These are phyloP conservation scores for Candida mesenterica DNA, from an alignment of 1,139 yeast genomes.

Conservation along the genomic window DNA sequence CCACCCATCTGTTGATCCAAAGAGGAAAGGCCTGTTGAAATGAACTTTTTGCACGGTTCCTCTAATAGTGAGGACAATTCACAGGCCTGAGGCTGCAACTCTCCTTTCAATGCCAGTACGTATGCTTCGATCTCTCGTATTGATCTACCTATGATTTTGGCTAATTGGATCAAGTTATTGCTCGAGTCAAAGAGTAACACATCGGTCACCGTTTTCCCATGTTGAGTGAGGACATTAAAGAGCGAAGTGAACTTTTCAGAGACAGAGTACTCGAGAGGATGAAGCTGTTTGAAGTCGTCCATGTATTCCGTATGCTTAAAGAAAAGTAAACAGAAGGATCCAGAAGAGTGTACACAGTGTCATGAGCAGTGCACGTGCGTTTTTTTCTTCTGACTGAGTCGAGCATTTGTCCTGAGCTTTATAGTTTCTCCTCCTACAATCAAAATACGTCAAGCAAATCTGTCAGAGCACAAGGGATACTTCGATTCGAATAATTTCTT, in stretches of 20 bases:
- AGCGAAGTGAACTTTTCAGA: constrained; percentile 19
- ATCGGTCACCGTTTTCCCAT: constrained; percentile 28
- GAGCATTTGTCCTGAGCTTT: too few relatives aligned
- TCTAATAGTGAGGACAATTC: constrained; percentile 1
- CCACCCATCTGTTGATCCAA: constrained; percentile 63
- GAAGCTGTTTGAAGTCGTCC: constrained; percentile 29
- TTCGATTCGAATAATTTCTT: too few relatives aligned
- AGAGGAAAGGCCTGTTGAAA: constrained; percentile 59
- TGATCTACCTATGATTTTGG: constrained; percentile 47
- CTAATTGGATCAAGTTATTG: constrained; percentile 24
- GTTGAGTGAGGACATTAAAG: constrained; percentile 12
- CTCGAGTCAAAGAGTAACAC: constrained; percentile 17
- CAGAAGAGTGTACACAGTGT: too few relatives aligned
- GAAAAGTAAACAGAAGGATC: background rate
- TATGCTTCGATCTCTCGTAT: constrained; percentile 47
- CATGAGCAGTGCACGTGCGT: too few relatives aligned
- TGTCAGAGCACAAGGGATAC: too few relatives aligned
- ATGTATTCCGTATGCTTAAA: constrained; percentile 10
- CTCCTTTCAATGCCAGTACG: constrained; percentile 21
- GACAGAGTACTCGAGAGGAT: constrained; percentile 12
- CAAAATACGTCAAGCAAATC: too few relatives aligned
- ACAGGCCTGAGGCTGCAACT: constrained; percentile 4
- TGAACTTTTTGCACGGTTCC: constrained; percentile 6
- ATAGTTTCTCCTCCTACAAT: too few relatives aligned
- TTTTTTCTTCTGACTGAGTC: too few relatives aligned